Evolutionary conservation across 2,329 filamentous ascomycete species (phyloP).

Genomic region (Blumeria hordei): DNA sequence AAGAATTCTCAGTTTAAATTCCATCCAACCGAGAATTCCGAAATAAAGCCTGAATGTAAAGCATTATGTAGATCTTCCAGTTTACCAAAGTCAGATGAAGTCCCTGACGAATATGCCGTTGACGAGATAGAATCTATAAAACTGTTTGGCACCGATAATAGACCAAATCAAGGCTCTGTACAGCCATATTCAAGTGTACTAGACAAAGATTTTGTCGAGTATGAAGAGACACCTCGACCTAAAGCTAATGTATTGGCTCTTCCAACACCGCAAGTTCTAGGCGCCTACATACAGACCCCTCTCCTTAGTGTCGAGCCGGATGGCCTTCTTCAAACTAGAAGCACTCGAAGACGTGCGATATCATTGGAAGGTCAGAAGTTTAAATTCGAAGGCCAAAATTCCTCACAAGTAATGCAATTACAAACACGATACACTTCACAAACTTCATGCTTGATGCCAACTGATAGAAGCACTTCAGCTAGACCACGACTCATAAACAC

Average conservation of each 20-base stretch:
- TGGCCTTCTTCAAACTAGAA: background rate
- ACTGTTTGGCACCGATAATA: slow-evolving; percentile 7
- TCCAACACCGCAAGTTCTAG: slow-evolving; percentile 13
- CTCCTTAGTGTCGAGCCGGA: slow-evolving; percentile 11
- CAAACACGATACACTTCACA: background rate
- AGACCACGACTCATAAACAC: slow-evolving; percentile 8
- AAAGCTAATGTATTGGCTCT: slow-evolving; percentile 8
- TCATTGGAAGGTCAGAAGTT: slow-evolving; percentile 1
- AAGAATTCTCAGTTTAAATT: too few relatives aligned
- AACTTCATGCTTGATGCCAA: background rate
- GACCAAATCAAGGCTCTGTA: slow-evolving; percentile 6
- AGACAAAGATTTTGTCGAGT: background rate
- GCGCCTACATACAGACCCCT: slow-evolving; percentile 15
- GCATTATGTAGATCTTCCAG: background rate
- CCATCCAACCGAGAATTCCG: slow-evolving; percentile 1
- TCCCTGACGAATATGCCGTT: slow-evolving; percentile 11
- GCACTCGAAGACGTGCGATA: background rate
- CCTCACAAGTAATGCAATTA: background rate
- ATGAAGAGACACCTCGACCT: slow-evolving; percentile 8
- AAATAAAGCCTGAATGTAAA: background rate
- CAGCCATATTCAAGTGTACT: background rate
- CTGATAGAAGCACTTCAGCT: background rate
- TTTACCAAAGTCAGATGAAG: slow-evolving; percentile 8
- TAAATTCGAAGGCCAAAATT: background rate
- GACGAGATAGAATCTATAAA: slow-evolving; percentile 11